Evolutionary conservation across 2,329 filamentous ascomycete species (phyloP), one percentile per base, ranked within the genome.

Genomic region (Colletotrichum musicola): DNA sequence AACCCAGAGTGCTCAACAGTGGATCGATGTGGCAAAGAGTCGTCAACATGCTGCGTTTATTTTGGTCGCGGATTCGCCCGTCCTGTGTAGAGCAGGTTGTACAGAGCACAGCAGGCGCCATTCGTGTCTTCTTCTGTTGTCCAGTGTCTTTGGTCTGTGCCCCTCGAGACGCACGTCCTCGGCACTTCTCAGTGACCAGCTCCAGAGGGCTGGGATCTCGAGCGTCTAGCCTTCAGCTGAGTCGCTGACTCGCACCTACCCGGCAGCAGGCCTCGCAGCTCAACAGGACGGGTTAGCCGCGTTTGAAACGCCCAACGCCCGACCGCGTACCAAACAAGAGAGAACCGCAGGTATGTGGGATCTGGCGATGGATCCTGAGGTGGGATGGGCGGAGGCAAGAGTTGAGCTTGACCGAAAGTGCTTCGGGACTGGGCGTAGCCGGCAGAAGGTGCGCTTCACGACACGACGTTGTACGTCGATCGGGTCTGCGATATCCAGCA

Each of bases 281-380:
- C 42, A 40, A 22, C 46, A 20, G 40, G 30, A 53, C 35, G 30
- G 54, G 40, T 50, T 46, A 42, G 55, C 40, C 61, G n/a, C 61
- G 54, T 47, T 60, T 35, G 58, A 54, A 68, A 51, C 61, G 49
- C 62, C 58, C 60, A 68, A 50, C 60, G 40, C 62, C 58, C 60
- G 54, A 22, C 38, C 20, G 47, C 38, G 64, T 20, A 64, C 47
- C 47, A 42, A 49, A 53, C 40, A 54, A 22, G 4, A n/a, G 58
- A 47, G 51, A n/a, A 35, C 27, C 50, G 54, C 10, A 42, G 6
- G 30, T 53, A 35, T 14, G 12, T 44, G 18, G 42, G 25, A 25
- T 9, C 22, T 22, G 18, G n/a, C 18, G 47, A 30, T 49, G 38
- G 14, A 47, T 64, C 18, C 6, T 54, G 50, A 27, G n/a, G 57